A percentile compares a stretch with the other conserved stretches of the same genome.
Conservation (phyloP, 2,329 filamentous ascomycete species). For the Venturiaceae sp. region DNA sequence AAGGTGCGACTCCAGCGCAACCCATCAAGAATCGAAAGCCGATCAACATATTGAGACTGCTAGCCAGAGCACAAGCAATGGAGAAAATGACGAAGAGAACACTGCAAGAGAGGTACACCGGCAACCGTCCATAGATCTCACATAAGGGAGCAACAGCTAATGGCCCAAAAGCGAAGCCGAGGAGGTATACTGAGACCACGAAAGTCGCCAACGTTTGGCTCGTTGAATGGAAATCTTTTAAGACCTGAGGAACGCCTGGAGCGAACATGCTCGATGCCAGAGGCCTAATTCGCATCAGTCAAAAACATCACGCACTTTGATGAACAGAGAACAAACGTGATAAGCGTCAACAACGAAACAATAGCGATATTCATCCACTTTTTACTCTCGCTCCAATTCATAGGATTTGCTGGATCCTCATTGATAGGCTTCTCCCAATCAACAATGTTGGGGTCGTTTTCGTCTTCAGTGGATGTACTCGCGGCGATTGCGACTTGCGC, state of each 20-base stretch:
- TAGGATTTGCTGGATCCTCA: constrained; percentile 47
- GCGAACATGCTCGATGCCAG: constrained; percentile 28
- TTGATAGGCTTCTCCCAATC: constrained; percentile 50
- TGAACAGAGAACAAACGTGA: constrained; percentile 8
- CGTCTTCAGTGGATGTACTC: constrained; percentile 8
- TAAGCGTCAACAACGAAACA: constrained; percentile 39
- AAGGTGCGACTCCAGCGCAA: constrained; percentile 14
- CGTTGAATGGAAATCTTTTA: constrained; percentile 20
- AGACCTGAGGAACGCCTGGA: constrained; percentile 18
- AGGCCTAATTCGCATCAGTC: constrained; percentile 13
- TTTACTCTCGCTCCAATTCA: constrained; percentile 44
- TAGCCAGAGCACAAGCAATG: constrained; percentile 54
- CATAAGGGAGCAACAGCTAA: constrained; percentile 7
- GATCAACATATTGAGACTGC: constrained; percentile 43
- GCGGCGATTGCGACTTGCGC: constrained; percentile 9
- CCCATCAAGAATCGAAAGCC: constrained; percentile 46
- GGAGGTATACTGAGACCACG: constrained; percentile 27
- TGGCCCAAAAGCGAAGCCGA: constrained; percentile 28
- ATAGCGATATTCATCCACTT: constrained; percentile 38
- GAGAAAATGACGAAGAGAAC: constrained; percentile 52
- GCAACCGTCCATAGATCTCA: constrained; percentile 9
- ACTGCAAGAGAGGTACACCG: constrained; percentile 26
- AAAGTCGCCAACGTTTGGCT: constrained; percentile 23
- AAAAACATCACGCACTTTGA: background rate
- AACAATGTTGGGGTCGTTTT: constrained; percentile 41